phyloP scores from a whole-genome alignment of 306 rosid species.

The Corylus heterophylla region DNA sequence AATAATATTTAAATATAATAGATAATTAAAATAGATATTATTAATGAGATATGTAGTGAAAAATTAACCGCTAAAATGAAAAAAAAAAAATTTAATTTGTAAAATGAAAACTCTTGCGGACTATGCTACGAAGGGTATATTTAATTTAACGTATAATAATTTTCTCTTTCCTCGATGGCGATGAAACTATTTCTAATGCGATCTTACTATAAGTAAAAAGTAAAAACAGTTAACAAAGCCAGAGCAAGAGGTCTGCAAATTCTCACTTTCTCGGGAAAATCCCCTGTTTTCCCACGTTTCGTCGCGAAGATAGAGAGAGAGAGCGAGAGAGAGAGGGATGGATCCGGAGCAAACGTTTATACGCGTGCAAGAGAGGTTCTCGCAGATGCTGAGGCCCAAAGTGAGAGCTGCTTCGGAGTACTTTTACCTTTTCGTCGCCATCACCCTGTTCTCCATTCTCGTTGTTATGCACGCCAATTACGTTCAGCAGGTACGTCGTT shows the following conservation, averaged over 20 bases:
- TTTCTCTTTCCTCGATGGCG: no score
- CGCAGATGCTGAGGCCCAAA: constrained; percentile 77
- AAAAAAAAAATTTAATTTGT: no score
- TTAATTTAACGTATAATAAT: no score
- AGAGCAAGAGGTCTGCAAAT: not conserved
- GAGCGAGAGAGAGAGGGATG: constrained; percentile 37
- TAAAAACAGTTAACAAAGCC: not conserved
- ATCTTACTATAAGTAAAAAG: no score
- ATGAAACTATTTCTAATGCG: no score
- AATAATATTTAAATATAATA: no score
- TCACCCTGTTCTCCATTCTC: constrained; percentile 87
- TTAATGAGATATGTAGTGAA: no score
- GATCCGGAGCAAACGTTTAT: constrained; percentile 98
- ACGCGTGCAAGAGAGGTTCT: constrained; percentile 52
- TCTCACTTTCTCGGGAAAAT: constrained; percentile 36
- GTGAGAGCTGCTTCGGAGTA: constrained; percentile 88
- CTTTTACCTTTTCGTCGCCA: constrained; percentile 67
- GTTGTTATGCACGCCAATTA: constrained; percentile 99
- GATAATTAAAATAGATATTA: no score
- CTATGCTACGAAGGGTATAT: no score
- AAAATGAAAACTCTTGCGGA: no score
- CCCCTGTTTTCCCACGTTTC: not conserved
- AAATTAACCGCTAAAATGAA: no score
- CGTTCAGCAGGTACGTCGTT: constrained; percentile 76
- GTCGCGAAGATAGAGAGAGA: not conserved